These are phyloP conservation scores for Fraxinus platypoda DNA, from an alignment of 305 asterid species.

Conservation along the genomic window DNA sequence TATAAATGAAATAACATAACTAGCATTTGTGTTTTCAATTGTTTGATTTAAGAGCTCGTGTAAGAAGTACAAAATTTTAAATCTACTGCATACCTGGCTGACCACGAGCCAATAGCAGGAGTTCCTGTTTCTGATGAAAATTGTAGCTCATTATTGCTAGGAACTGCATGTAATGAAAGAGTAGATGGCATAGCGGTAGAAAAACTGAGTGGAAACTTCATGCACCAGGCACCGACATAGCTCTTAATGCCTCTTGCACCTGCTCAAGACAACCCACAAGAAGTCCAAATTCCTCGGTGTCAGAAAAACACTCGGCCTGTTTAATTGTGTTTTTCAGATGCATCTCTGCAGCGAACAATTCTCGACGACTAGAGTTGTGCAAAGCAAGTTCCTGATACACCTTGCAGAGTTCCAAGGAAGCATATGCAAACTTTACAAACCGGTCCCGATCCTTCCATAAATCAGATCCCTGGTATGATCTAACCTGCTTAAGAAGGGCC, in stretches of 20 bases:
- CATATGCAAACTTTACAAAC: constrained; percentile 71
- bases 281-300: constrained; percentile 50
- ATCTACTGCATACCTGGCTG: neutral
- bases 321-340: constrained; percentile 73
- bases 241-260: constrained; percentile 55
- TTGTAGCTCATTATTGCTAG: neutral
- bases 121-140: neutral
- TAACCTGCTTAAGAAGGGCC: constrained; percentile 87
- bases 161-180: neutral
- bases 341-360: constrained; percentile 85
- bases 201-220: constrained; percentile 22
- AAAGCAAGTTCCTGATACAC: constrained; percentile 62
- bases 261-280: constrained; percentile 64
- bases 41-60: neutral
- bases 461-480: constrained; percentile 88
- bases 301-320: constrained; percentile 60
- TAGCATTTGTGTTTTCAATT: neutral
- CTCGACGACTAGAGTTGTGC: constrained; percentile 47
- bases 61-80: neutral
- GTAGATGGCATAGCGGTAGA: neutral
- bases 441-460: constrained; percentile 73
- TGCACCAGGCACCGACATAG: constrained; percentile 29
- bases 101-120: neutral
- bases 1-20: neutral
- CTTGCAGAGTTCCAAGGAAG: constrained; percentile 79